Evolutionary conservation across 768 basidiomycete genomes (phyloP).

Genomic region (Thelephora ganbajun): DNA sequence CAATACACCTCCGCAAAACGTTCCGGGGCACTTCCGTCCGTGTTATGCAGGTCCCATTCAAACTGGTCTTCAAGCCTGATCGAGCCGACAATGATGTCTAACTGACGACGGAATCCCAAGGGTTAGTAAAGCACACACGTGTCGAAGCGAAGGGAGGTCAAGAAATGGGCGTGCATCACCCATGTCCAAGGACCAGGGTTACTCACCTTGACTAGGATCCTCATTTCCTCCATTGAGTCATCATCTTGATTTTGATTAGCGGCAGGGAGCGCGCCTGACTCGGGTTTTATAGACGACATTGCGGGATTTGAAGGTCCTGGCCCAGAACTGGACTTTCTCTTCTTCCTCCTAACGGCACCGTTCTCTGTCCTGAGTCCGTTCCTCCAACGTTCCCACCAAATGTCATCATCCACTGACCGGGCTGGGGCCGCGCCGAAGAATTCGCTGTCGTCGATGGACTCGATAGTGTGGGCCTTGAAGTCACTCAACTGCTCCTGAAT

Average conservation of each 20-base stretch:
- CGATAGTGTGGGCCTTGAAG: constrained; percentile 52
- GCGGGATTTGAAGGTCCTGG: too few species aligned
- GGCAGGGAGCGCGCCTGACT: constrained; percentile 23
- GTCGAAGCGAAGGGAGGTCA: constrained; percentile 1
- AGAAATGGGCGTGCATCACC: background rate
- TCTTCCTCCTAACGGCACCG: constrained; percentile 6
- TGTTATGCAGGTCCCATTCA: constrained; percentile 90
- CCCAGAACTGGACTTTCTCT: constrained; percentile 4
- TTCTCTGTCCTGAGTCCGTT: constrained; percentile 30
- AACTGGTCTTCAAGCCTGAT: constrained; percentile 94
- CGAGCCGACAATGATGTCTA: constrained; percentile 89
- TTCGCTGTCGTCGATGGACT: constrained; percentile 30
- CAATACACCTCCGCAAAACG: constrained; percentile 82
- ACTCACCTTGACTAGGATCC: constrained; percentile 83
- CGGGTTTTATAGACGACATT: background rate
- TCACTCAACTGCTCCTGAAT: constrained; percentile 86
- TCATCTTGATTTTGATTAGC: constrained; percentile 56
- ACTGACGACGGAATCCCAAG: constrained; percentile 26
- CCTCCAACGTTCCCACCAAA: constrained; percentile 67
- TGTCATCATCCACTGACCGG: constrained; percentile 17
- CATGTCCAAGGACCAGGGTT: background rate
- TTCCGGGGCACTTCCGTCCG: constrained; percentile 63
- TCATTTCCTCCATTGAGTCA: constrained; percentile 67
- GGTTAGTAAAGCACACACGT: constrained; percentile 2
- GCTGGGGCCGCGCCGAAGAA: constrained; percentile 11